phyloP scores from a whole-genome alignment of 2,329 filamentous ascomycete species.

The Phaeosphaeria sp. region DNA sequence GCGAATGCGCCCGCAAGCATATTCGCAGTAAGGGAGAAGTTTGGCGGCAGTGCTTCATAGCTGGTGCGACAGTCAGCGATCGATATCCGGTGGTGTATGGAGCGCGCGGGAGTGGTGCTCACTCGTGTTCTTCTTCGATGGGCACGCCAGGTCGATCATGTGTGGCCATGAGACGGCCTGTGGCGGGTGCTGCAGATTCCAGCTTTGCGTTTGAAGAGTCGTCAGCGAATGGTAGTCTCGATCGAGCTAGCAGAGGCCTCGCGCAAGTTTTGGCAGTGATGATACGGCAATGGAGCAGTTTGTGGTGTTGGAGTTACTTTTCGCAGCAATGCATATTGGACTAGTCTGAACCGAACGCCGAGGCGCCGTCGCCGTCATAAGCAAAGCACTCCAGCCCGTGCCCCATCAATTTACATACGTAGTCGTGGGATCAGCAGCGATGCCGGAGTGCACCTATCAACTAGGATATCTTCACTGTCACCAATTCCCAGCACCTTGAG shows the following conservation, averaged over 20 bases:
- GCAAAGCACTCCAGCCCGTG: slow-evolving; percentile 1
- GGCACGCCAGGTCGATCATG: slow-evolving; percentile 46
- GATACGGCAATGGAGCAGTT: slow-evolving; percentile 15
- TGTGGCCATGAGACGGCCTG: slow-evolving; percentile 51
- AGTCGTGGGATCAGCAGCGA: slow-evolving; percentile 16
- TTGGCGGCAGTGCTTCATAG: slow-evolving; percentile 93
- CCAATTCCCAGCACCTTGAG: neutral
- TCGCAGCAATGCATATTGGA: slow-evolving; percentile 31
- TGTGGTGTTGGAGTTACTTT: slow-evolving; percentile 32
- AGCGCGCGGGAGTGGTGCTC: slow-evolving; percentile 41
- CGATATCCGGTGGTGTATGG: slow-evolving; percentile 2
- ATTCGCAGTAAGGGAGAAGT: slow-evolving; percentile 92
- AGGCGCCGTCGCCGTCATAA: slow-evolving; percentile 28
- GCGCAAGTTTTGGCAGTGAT: slow-evolving; percentile 18
- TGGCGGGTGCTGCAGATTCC: slow-evolving; percentile 43
- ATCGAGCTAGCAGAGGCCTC: slow-evolving; percentile 9
- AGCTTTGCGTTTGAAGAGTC: slow-evolving; percentile 37
- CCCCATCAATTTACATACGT: slow-evolving; percentile 6
- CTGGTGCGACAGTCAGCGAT: slow-evolving; percentile 50
- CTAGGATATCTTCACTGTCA: neutral
- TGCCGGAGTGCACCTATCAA: slow-evolving; percentile 16
- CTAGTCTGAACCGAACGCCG: slow-evolving; percentile 36
- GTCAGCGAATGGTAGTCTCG: slow-evolving; percentile 5
- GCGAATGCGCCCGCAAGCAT: slow-evolving; percentile 97
- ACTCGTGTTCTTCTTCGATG: slow-evolving; percentile 51